A percentile compares a stretch with the other conserved stretches of the same genome.
These are phyloP conservation scores for Papiliotrema nemorosa DNA, from an alignment of 1,284 basidiomycete genomes.

Conservation along the genomic window DNA sequence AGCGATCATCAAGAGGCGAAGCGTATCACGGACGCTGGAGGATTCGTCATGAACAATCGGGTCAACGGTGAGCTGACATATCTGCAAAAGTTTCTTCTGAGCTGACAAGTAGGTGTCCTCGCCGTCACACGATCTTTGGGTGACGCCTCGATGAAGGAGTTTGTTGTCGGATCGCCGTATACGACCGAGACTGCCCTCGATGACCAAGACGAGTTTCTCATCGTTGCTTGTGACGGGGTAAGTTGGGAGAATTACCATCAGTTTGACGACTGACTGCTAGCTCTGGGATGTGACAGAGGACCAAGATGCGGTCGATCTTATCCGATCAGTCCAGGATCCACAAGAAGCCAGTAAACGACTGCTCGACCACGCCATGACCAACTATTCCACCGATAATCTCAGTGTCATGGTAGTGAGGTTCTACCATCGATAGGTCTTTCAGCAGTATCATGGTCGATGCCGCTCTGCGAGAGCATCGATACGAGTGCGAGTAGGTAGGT, in stretches of 20 bases:
- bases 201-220: slow-evolving; percentile 88
- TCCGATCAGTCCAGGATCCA: slow-evolving; percentile 70
- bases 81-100: neutral
- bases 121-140: slow-evolving; percentile 95
- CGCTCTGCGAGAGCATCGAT: neutral
- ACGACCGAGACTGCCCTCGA: slow-evolving; percentile 93
- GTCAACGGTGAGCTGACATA: slow-evolving; percentile 66
- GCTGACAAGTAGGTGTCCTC: slow-evolving; percentile 62
- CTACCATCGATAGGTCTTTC: slow-evolving; percentile 11
- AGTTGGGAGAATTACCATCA: neutral
- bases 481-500: neutral
- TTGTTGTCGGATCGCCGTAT: slow-evolving; percentile 95
- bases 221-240: slow-evolving; percentile 96
- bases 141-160: slow-evolving; percentile 99
- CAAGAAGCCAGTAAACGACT: slow-evolving; percentile 76
- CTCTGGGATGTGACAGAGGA: slow-evolving; percentile 96
- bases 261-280: slow-evolving; percentile 51
- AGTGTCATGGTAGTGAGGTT: slow-evolving; percentile 47
- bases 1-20: slow-evolving; percentile 95
- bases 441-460: too few relatives aligned
- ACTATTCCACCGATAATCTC: slow-evolving; percentile 84
- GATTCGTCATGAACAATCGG: slow-evolving; percentile 97
- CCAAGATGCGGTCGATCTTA: slow-evolving; percentile 84
- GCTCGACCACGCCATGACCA: slow-evolving; percentile 77
- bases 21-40: slow-evolving; percentile 94